Base-by-base conservation (phyloP, 208 protist genomes). In the Porcisia hertigi region DNA sequence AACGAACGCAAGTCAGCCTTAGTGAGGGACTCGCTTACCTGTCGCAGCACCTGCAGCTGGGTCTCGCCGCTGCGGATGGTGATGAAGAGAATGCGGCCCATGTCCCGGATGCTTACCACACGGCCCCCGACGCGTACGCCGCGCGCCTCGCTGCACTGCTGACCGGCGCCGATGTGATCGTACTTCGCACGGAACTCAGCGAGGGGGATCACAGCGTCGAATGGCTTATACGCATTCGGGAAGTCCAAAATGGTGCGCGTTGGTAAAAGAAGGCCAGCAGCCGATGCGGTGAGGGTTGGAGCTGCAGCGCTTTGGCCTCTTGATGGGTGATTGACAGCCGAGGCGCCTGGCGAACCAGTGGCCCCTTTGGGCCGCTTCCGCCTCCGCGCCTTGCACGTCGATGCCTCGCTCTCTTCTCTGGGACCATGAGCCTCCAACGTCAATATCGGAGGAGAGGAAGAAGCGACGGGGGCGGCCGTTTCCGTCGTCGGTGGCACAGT, bases 21-120 rank as follows among this genome's bases (percentile, higher is more conserved):
- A 25, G 75, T 83, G 71, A 93, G 86, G 34, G 75, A 49, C 18
- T 85, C 84, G 34, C 71, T 80, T 6, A 92, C 91, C 71, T 91
- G 89, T 5, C 81, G 81, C 3, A 95, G 75, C 25, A 97, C 71
- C 82, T 97, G 93, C 75, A 97, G 76, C 55, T 88, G 74, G n/a
- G 62, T 70, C 36, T 84, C 87, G 67, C 88, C 82, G 58, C 85
- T 86, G 65, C 85, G 79, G 60, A 97, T 85, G 12, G 93, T 97
- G 49, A 92, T 25, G 65, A 97, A 97, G 14, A 97, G 62, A 53
- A 97, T 95, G 55, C 87, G 84, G 11, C 93, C 93, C 90, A 97
- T 95, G 73, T 95, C 88, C 5, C 93, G 86, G 47, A 92, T 64
- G 64, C 91, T 89, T 16, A 88, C 77, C 2, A 97, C 71, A 16